Conservation (phyloP, 2,329 filamentous ascomycete genomes). For the Aspergillus brasiliensis region DNA sequence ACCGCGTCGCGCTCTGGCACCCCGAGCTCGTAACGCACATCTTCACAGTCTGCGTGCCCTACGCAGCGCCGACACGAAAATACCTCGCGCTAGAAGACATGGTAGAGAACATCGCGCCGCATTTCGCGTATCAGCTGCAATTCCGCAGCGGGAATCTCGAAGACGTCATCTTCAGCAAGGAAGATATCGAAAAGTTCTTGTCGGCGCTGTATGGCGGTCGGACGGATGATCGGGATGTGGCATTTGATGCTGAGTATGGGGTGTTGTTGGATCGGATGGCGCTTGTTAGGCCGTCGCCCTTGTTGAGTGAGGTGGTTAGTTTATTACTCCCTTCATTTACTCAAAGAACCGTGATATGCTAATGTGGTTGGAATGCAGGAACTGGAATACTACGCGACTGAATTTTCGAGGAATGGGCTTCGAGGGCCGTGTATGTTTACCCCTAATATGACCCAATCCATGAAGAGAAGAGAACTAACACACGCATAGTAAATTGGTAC, state of each 20-base stretch:
- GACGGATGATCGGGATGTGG: slow-evolving; percentile 57
- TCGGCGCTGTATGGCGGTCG: slow-evolving; percentile 69
- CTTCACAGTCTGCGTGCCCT: slow-evolving; percentile 82
- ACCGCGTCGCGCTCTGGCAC: slow-evolving; percentile 72
- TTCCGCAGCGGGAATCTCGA: slow-evolving; percentile 71
- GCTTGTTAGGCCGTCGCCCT: slow-evolving; percentile 56
- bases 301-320: slow-evolving; percentile 64
- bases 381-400: slow-evolving; percentile 72
- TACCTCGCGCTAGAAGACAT: slow-evolving; percentile 63
- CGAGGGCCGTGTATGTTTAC: slow-evolving; percentile 65
- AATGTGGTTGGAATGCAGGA: slow-evolving; percentile 48
- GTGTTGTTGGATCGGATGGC: slow-evolving; percentile 64
- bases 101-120: slow-evolving; percentile 60
- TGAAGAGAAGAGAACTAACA: background rate
- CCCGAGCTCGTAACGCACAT: slow-evolving; percentile 72
- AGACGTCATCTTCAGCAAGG: slow-evolving; percentile 56
- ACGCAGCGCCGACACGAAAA: slow-evolving; percentile 54
- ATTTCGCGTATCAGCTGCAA: slow-evolving; percentile 84
- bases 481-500: slow-evolving; percentile 74
- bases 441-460: background rate
- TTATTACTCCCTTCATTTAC: background rate
- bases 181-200: slow-evolving; percentile 70
- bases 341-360: background rate
- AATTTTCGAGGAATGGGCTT: slow-evolving; percentile 73
- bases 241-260: slow-evolving; percentile 64